Base-by-base conservation (phyloP, 805 yeast species). In the Brettanomyces custersianus region DNA sequence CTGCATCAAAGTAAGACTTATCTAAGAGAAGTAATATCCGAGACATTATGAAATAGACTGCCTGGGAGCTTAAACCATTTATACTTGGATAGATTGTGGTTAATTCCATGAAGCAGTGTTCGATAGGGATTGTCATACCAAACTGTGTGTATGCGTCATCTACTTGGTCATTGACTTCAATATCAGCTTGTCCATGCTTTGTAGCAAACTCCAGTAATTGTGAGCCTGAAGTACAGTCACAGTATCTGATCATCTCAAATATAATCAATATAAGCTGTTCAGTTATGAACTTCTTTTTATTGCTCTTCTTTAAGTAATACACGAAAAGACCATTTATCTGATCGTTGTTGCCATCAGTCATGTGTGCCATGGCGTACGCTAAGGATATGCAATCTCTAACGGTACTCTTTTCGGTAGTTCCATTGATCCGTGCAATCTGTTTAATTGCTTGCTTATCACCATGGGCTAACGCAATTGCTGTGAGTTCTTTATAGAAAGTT, bases 141-240 rank as follows among this genome's bases (percentile, higher is more conserved):
- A 45, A 52, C 16, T 48, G 47, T 4, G 33, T 29, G 25, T 39
- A 35, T 30, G 42, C 20, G 28, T 28, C 41, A 38, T 33, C 35
- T 33, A 13, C 15, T 7, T 17, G 21, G 15, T 17, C 31, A 16
- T 29, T 17, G 25, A 22, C 9, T 22, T 22, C 25, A 22, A 9
- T n/a, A n/a, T n/a, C n/a, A n/a, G n/a, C n/a, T n/a, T n/a, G 25
- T 9, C 25, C 9, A 22, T 22, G 25, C 11, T 12, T 12, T 22
- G 25, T 9, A 22, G 9, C 9, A 22, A 9, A 22, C 9, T 22
- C 9, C 25, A 22, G 25, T 22, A n/a, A n/a, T n/a, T n/a, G n/a
- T n/a, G n/a, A n/a, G n/a, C n/a, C n/a, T n/a, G 40, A 33, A 10
- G 47, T 38, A 15, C 65, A 51, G 40, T 74, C 75, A 12, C 66